phyloP scores from a whole-genome alignment of 371 early-diverging fungal species.

The Apophysomyces ossiformis region DNA sequence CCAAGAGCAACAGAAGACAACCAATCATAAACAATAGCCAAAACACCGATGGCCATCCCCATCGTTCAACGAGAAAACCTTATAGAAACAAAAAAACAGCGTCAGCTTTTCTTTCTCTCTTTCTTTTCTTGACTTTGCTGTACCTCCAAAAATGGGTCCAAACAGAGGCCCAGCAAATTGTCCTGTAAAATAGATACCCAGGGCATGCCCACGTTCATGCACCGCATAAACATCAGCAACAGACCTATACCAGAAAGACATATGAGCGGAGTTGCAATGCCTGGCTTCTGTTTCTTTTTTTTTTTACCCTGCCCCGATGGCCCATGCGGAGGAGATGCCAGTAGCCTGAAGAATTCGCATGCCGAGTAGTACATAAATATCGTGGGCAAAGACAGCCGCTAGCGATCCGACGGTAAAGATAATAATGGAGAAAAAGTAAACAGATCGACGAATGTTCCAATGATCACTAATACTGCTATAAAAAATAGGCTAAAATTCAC shows the following conservation, averaged over 20 bases:
- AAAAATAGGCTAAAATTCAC: slow-evolving; percentile 51
- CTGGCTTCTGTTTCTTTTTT: neutral
- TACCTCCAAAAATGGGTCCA: slow-evolving; percentile 38
- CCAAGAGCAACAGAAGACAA: slow-evolving; percentile 23
- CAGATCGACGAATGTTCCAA: slow-evolving; percentile 66
- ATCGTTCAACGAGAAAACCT: slow-evolving; percentile 33
- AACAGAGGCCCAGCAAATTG: slow-evolving; percentile 51
- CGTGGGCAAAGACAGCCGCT: slow-evolving; percentile 66
- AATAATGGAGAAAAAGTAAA: slow-evolving; percentile 65
- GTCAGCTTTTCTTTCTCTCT: neutral
- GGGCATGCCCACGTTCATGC: slow-evolving; percentile 50
- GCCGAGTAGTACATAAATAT: slow-evolving; percentile 61
- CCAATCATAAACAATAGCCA: slow-evolving; percentile 35
- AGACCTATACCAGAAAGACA: slow-evolving; percentile 37
- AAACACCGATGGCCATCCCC: slow-evolving; percentile 38
- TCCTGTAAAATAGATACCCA: slow-evolving; percentile 60
- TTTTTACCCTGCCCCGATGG: slow-evolving; percentile 71
- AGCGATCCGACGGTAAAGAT: slow-evolving; percentile 70
- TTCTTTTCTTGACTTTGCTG: no score
- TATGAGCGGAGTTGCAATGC: neutral
- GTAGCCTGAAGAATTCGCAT: slow-evolving; percentile 76
- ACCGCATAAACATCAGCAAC: slow-evolving; percentile 59
- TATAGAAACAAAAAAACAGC: slow-evolving; percentile 16
- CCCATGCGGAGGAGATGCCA: slow-evolving; percentile 78
- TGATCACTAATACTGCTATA: slow-evolving; percentile 77